Base-by-base conservation (phyloP, 1,139 yeast species). In the Protomyces macrosporus region DNA sequence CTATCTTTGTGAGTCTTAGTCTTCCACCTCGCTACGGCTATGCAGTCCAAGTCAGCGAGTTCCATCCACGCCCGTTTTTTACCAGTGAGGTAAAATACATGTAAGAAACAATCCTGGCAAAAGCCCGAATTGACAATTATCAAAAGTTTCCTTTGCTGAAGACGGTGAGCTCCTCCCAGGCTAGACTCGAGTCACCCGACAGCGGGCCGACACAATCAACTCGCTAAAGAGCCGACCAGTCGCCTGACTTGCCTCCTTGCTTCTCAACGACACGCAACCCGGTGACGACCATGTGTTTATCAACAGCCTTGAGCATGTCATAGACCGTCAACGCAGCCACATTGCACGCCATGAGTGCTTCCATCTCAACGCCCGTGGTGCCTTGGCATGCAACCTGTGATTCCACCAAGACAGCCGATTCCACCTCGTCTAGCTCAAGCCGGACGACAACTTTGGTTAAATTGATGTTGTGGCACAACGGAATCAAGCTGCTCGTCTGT, bases 231-330 rank as follows among this genome's bases (percentile, higher is more conserved):
- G 50, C 45, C 12, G 14, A 42, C 64, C 64, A 61, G 50, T 61
- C 64, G 9, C 64, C 64, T 4, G 58, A 52, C 56, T 73, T 74
- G 1, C 84, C 84, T 6, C 84, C 84, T 3, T 63, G 61, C 67
- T 81, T 81, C 32, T 70, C 70, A 7, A 74, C 66, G 0, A 81
- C 81, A 56, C 71, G 70, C 5, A 80, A 73, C 36, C 73, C 73
- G 0, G 70, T 68, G 3, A 81, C 74, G 2, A 71, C 70, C 83
- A 81, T 81, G 35, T 69, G 69, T 68, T 78, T 76, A 68, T 81
- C 84, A n/a, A 79, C 81, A 0, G 83, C 82, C 68, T 81, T 81
- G 69, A 83, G 81, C 84, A 81, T 81, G 68, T 81, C 84, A 65
- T 81, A 81, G n/a, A 81, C 72, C 6, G 83, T 80, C 39, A 77